Base-by-base conservation (phyloP, 176 grass and related monocot genomes). In the Aegilops tauschii region DNA sequence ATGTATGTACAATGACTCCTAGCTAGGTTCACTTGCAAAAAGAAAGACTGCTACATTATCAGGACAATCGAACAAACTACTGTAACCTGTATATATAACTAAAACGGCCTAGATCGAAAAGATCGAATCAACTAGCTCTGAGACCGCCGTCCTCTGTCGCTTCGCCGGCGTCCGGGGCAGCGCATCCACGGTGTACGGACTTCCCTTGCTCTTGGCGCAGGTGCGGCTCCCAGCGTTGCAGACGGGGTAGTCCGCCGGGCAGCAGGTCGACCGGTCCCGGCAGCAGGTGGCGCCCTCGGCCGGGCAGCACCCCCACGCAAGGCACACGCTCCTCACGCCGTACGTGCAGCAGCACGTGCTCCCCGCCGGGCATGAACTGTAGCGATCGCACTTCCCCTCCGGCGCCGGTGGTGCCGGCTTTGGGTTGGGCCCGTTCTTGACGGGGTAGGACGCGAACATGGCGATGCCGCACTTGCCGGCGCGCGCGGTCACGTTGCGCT, bases 231-330 rank as follows among this genome's bases (percentile, higher is more conserved):
- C 30, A 20, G 74, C 16, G 21, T 94, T 77, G 84, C 95, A 94
- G 35, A 97, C 14, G 1, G 90, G 90, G 79, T 91, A 90, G 0
- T 90, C 86, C 1, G 84, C 58, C 4, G 92, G 95, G 90, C 92
- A 94, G 84, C 95, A 97, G 16, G 73, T 84, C 29, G 84, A 79
- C 84, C 77, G 84, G 66, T 89, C 90, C 9, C 78, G 67, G 61
- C 95, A 97, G 61, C 95, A 97, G 32, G 88, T 91, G 13, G 95
- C 90, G 1, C 80, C 85, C 42, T 89, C 37, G 8, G 82, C 69
- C 1, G 95, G 90, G 86, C 95, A 97, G 83, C 95, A 97, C 9
- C 92, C 92, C 92, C 92, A 97, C 1, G 82, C 77, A 11, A 94
- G 66, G 86, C 95, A 94, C 18, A 77, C 61, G 50, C 12, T 77